A percentile compares a stretch with the other conserved stretches of the same genome.
Conservation (phyloP, 1,284 basidiomycete species). For the Apiotrichum sp. region DNA sequence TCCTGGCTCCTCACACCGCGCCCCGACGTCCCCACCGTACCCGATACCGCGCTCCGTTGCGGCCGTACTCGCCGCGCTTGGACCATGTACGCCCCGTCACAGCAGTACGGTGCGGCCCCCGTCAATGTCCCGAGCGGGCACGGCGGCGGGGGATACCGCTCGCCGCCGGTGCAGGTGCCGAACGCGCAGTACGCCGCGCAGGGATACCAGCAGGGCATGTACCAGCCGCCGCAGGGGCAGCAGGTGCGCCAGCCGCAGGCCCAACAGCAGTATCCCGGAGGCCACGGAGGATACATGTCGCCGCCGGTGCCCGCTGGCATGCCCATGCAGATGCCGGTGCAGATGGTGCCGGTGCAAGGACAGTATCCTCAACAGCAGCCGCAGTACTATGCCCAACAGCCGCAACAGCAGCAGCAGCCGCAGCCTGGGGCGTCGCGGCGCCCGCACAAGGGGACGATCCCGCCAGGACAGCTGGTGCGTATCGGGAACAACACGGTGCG, state of each 20-base stretch:
- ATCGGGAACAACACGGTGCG: constrained; percentile 86
- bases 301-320: background rate
- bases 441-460: constrained; percentile 48
- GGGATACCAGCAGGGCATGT: background rate
- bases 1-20: too few relatives aligned
- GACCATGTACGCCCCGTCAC: background rate
- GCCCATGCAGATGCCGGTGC: background rate
- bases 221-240: background rate
- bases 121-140: background rate
- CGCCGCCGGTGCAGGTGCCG: background rate
- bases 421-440: constrained; percentile 3
- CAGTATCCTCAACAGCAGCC: background rate
- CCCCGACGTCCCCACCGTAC: too few relatives aligned
- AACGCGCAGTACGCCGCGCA: background rate
- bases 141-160: background rate
- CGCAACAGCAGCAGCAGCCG: constrained; percentile 1
- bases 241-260: background rate
- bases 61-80: background rate
- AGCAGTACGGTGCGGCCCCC: background rate
- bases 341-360: too few relatives aligned
- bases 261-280: background rate
- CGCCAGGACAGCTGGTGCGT: constrained; percentile 73
- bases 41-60: too few relatives aligned
- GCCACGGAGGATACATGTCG: background rate
- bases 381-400: background rate